phyloP scores from a whole-genome alignment of 257 asterid species.

The Galeopsis tetrahit region DNA sequence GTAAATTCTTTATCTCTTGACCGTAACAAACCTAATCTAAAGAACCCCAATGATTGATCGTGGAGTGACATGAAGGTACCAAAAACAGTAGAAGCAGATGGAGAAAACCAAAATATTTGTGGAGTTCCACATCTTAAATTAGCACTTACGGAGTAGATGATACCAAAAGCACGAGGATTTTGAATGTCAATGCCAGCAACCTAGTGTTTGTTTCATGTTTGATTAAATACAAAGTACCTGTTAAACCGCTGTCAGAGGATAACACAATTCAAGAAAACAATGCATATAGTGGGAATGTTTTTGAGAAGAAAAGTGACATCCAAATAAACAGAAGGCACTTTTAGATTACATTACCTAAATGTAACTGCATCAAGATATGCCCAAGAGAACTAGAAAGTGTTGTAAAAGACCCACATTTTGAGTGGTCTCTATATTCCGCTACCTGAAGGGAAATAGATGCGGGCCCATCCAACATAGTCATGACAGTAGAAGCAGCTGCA shows the following conservation, averaged over 20 bases:
- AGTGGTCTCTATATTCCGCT: conserved; percentile 74
- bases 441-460: conserved; percentile 90
- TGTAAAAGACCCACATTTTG: conserved; percentile 84
- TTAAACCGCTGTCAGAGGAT: conserved; percentile 27
- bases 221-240: conserved; percentile 78
- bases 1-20: conserved; percentile 13
- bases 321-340: conserved; percentile 30
- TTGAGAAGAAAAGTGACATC: neutral
- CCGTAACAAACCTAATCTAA: conserved; percentile 22
- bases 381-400: conserved; percentile 95
- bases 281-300: conserved; percentile 21
- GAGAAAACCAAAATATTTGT: neutral
- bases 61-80: conserved; percentile 26
- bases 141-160: conserved; percentile 93
- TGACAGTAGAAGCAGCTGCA: conserved; percentile 80
- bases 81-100: conserved; percentile 28
- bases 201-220: conserved; percentile 68
- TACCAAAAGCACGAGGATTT: conserved; percentile 73
- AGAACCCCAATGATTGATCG: conserved; percentile 21
- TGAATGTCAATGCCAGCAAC: conserved; percentile 75
- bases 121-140: conserved; percentile 29
- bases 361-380: conserved; percentile 88
- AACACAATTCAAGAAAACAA: conserved; percentile 27
- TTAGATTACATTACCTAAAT: conserved; percentile 64
- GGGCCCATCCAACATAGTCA: conserved; percentile 85